phyloP scores from a whole-genome alignment of 768 basidiomycete species.

The Rhodotorula babjevae region DNA sequence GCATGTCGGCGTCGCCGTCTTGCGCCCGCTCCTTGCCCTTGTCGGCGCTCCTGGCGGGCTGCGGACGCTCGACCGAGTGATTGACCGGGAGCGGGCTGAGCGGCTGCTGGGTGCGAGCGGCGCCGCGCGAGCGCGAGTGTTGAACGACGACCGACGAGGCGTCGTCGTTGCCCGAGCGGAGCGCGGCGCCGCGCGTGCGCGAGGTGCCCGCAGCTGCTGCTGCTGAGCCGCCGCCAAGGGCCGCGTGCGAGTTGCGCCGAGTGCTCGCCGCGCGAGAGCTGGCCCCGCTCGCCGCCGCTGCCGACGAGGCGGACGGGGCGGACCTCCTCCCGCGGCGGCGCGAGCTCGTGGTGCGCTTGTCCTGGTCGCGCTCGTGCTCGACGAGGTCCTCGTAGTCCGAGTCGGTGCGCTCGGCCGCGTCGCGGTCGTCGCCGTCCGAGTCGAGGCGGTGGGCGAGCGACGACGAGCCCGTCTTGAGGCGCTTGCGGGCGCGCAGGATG shows the following conservation, averaged over 20 bases:
- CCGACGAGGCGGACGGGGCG: neutral
- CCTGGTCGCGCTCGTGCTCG: neutral
- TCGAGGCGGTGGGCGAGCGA: neutral
- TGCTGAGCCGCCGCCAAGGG: neutral
- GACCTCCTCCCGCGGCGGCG: neutral
- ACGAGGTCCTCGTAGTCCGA: slow-evolving; percentile 12
- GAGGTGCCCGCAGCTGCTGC: neutral
- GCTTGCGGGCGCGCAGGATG: neutral
- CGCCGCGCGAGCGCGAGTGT: neutral
- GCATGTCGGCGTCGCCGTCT: neutral
- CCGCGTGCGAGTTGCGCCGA: neutral
- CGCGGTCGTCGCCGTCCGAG: slow-evolving; percentile 7
- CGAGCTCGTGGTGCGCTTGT: neutral
- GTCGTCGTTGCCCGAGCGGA: neutral
- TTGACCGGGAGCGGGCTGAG: slow-evolving; percentile 30
- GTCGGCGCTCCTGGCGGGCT: neutral
- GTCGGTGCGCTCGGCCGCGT: slow-evolving; percentile 6
- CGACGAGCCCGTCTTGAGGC: neutral
- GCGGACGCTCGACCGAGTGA: neutral
- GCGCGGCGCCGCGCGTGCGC: neutral
- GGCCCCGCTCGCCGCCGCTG: neutral
- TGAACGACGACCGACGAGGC: slow-evolving; percentile 8
- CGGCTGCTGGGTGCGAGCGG: neutral
- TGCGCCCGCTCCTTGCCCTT: slow-evolving; percentile 20
- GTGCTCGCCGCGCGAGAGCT: neutral